A percentile compares a stretch with the other conserved stretches of the same genome.
phyloP scores from a whole-genome alignment of 768 basidiomycete species.

The Kwoniella sp. region DNA sequence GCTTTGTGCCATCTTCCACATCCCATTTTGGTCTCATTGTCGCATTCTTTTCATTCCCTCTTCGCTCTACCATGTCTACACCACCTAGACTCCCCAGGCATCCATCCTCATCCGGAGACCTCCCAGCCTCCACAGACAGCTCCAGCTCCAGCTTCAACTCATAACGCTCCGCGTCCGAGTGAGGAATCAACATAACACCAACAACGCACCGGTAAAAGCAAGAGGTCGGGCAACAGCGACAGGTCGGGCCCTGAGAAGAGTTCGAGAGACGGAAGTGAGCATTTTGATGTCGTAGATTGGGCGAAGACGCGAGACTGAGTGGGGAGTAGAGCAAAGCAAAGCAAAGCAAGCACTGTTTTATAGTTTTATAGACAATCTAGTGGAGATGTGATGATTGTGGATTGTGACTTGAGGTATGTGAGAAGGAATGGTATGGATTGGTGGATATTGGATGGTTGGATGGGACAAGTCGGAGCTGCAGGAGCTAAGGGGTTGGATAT shows the following conservation, averaged over 20 bases:
- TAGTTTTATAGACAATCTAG: too few species aligned
- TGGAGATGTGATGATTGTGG: background rate
- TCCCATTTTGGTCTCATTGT: too few species aligned
- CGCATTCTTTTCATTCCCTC: too few species aligned
- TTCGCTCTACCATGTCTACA: too few species aligned
- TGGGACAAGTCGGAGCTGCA: conserved; percentile 23
- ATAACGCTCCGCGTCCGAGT: background rate
- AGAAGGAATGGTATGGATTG: background rate
- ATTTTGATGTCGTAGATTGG: conserved; percentile 21
- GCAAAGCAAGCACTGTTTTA: background rate
- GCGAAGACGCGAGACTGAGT: conserved; percentile 13
- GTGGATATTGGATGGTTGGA: too few species aligned
- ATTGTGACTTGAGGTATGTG: conserved; percentile 1
- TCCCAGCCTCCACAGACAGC: too few species aligned
- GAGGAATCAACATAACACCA: background rate
- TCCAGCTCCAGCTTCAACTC: too few species aligned
- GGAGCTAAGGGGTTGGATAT: background rate
- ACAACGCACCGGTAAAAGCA: conserved; percentile 30
- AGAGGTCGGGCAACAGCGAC: conserved; percentile 27
- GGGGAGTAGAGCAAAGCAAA: conserved; percentile 13
- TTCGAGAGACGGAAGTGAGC: conserved; percentile 36
- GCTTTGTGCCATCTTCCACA: too few species aligned
- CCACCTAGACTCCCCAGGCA: too few species aligned
- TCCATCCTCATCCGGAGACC: too few species aligned
- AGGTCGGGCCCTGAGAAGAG: conserved; percentile 31